Conservation (phyloP, 495 filamentous ascomycete species). For the Jackrogersella multiformis region DNA sequence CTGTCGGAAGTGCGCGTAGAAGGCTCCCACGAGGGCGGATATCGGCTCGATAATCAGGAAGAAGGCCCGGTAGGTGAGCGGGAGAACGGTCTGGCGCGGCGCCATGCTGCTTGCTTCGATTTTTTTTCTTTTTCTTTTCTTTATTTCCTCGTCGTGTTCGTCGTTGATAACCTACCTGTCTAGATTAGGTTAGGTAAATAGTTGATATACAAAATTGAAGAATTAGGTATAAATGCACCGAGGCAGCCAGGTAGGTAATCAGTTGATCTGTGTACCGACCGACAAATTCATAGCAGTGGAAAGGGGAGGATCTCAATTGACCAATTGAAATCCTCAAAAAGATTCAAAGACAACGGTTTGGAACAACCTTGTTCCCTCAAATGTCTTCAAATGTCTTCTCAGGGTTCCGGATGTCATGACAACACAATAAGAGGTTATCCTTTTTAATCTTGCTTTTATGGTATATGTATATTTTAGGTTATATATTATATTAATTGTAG, state of each 20-base stretch:
- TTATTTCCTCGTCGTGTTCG: background rate
- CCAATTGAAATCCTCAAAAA: conserved; percentile 16
- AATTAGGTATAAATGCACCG: too few species aligned
- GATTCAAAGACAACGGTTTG: conserved; percentile 16
- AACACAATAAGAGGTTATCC: too few species aligned
- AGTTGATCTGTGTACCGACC: background rate
- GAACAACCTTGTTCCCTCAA: conserved; percentile 33
- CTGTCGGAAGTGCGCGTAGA: conserved; percentile 66
- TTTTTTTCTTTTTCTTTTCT: background rate
- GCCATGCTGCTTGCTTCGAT: conserved; percentile 34
- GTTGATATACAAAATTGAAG: background rate
- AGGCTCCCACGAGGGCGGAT: conserved; percentile 71
- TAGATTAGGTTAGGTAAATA: background rate
- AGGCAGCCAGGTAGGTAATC: too few species aligned
- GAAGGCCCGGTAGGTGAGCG: conserved; percentile 64
- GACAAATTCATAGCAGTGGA: background rate
- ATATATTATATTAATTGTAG: too few species aligned
- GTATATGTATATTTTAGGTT: too few species aligned
- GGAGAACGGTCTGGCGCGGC: conserved; percentile 48
- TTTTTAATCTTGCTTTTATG: too few species aligned
- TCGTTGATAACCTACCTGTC: too few species aligned
- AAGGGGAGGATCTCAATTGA: conserved; percentile 10
- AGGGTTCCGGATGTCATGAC: background rate
- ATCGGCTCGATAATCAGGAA: conserved; percentile 75
- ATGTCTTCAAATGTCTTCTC: background rate